Conservation (phyloP, 1,284 basidiomycete species). For the Trichosporon faecale region DNA sequence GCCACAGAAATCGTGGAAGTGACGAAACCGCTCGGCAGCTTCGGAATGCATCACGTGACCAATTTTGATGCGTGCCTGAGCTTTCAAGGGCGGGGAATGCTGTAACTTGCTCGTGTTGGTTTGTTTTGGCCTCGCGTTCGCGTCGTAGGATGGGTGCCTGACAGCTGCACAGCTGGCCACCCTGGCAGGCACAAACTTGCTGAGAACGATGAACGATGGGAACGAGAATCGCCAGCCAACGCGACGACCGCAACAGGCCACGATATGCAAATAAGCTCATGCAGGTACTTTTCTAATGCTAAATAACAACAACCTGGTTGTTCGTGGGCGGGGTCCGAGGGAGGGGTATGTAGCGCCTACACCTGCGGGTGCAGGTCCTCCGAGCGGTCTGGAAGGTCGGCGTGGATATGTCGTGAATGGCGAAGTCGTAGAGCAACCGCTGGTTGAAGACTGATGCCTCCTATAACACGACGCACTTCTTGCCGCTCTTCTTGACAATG, state of each 20-base stretch:
- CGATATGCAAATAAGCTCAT: conserved; percentile 16
- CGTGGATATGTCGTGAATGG: neutral
- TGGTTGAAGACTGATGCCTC: neutral
- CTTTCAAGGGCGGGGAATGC: neutral
- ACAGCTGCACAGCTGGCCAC: neutral
- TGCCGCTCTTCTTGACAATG: conserved; percentile 63
- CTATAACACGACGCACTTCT: conserved; percentile 74
- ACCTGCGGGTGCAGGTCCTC: neutral
- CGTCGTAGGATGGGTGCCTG: neutral
- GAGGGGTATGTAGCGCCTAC: neutral
- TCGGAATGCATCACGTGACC: conserved; percentile 4
- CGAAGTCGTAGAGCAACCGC: too few species aligned
- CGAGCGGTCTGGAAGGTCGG: neutral
- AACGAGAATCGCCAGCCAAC: neutral
- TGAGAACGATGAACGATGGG: neutral
- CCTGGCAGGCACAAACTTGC: neutral
- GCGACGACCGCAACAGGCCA: neutral
- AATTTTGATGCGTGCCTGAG: neutral
- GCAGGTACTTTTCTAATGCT: conserved; percentile 20
- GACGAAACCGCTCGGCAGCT: conserved; percentile 10
- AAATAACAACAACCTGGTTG: conserved; percentile 15
- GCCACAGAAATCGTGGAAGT: neutral
- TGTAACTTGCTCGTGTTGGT: neutral
- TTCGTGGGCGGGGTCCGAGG: neutral
- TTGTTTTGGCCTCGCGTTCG: neutral